Base-by-base conservation (phyloP, 306 rosid genomes). In the Vigna radiata region DNA sequence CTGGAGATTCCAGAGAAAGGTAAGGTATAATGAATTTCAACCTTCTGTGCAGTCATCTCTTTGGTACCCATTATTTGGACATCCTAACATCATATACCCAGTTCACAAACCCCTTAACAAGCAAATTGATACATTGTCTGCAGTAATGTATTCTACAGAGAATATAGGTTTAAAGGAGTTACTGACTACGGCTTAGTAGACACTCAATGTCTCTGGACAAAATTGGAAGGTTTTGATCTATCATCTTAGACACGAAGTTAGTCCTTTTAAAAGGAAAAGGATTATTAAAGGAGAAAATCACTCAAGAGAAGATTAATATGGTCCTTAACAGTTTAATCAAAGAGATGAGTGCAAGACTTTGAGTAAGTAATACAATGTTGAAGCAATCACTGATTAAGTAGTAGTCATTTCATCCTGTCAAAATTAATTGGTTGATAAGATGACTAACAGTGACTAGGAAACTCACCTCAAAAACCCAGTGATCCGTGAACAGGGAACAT, bases 381-480 rank as follows among this genome's bases (percentile, higher is more conserved):
- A 16, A 37, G 33, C 60, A 36, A 56, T 47, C 31, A 39, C 52
- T 13, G n/a, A 43, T 59, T 19, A 31, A 62, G 31, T 27, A 71
- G 58, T 17, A 71, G 49, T 17, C 39, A 79, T 79, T 78, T 71
- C 18, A 73, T 73, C 66, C 19, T 15, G n/a, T 66, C 44, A 59
- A 60, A 83, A 78, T 47, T 76, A 29, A 41, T 64, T 48, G 72
- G 63, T 56, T 12, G 58, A 83, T 65, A 79, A 75, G 39, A 82
- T 17, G 16, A 68, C 53, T 16, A 73, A 60, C 63, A 70, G 50
- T 37, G 55, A 79, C 41, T 76, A 77, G 75, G 80, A 79, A 73
- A n/a, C 82, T 52, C 72, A 90, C 97, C 99, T 88, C 66, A 92
- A 79, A 82, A 95, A 88, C 79, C 99, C 99, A 68, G 90, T 89